Evolutionary conservation across 306 rosid genomes (phyloP).

Genomic region (Adenanthera pavonina): DNA sequence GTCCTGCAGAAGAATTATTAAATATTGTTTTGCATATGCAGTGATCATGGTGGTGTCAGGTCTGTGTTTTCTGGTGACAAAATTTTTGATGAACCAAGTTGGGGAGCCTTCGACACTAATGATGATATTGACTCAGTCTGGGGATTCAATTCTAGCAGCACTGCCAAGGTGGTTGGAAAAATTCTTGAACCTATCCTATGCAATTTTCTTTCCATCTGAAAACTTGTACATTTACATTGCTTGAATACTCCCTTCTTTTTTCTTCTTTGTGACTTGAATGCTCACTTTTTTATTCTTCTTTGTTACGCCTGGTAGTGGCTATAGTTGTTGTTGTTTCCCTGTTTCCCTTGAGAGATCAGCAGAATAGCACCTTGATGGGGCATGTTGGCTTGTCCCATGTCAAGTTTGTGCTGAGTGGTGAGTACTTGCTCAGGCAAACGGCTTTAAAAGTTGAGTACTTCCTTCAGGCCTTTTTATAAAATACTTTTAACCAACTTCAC

Average conservation of each 20-base stretch:
- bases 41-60: constrained; percentile 70
- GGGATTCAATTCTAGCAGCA: constrained; percentile 73
- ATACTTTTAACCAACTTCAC: too few relatives aligned
- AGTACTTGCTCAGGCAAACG: not conserved
- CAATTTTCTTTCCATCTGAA: not conserved
- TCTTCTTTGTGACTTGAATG: not conserved
- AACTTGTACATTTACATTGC: constrained; percentile 1
- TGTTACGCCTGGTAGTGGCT: not conserved
- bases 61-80: constrained; percentile 77
- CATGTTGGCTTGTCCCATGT: not conserved
- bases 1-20: constrained; percentile 28
- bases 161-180: constrained; percentile 56
- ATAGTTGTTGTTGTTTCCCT: not conserved
- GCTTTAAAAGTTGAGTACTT: not conserved
- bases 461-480: too few relatives aligned
- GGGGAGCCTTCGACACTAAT: constrained; percentile 89
- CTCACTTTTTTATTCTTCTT: not conserved
- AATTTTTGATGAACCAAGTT: constrained; percentile 73
- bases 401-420: not conserved
- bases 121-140: constrained; percentile 89
- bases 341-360: not conserved
- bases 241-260: not conserved
- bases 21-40: constrained; percentile 48
- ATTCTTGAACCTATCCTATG: not conserved
- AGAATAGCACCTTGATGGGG: not conserved